These are phyloP conservation scores for Edaphochlamys debaryana DNA, from an alignment of 139 green algal species.

Conservation along the genomic window DNA sequence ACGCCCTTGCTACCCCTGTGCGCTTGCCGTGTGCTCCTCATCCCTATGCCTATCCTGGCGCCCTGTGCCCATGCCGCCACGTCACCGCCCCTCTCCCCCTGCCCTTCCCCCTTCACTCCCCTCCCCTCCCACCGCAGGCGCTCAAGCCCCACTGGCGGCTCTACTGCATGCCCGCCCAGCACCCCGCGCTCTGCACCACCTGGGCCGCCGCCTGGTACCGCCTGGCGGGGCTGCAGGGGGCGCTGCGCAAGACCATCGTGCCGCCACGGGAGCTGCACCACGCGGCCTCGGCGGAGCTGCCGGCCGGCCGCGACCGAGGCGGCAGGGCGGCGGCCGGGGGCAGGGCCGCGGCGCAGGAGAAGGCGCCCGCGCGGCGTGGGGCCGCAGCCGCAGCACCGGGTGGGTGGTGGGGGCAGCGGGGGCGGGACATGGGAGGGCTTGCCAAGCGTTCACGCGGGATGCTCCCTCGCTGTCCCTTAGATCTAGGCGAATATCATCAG, in stretches of 20 bases:
- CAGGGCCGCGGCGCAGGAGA: background rate
- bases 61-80: too few species aligned
- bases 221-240: conserved; percentile 10
- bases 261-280: background rate
- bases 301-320: too few species aligned
- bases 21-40: too few species aligned
- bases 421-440: too few species aligned
- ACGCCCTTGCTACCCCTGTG: too few species aligned
- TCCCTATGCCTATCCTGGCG: background rate
- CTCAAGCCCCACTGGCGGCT: conserved; percentile 70
- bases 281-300: background rate
- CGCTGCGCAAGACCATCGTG: conserved; percentile 20
- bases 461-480: too few species aligned
- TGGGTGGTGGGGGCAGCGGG: too few species aligned
- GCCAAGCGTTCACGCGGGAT: too few species aligned
- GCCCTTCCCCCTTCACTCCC: background rate
- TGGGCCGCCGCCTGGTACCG: conserved; percentile 46
- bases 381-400: too few species aligned
- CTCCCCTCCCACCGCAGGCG: background rate
- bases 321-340: background rate
- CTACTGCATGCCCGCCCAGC: conserved; percentile 67
- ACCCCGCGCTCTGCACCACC: conserved; percentile 45
- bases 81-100: too few species aligned
- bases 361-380: too few species aligned
- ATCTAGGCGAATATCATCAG: too few species aligned